Conservation (phyloP, 768 basidiomycete species). For the Leccinum rimulosum region DNA sequence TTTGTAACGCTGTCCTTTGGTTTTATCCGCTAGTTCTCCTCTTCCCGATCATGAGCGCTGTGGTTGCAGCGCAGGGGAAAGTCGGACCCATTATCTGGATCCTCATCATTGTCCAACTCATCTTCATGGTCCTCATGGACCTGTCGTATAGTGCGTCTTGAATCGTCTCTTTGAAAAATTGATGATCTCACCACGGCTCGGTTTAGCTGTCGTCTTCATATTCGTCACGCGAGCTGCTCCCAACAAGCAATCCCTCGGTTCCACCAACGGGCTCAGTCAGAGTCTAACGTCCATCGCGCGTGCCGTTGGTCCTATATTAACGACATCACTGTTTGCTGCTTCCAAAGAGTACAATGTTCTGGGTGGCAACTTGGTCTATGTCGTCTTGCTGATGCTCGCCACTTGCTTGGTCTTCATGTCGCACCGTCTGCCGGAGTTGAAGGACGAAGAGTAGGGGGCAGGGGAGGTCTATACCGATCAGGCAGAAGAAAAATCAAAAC, state of each 20-base stretch:
- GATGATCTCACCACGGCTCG: slow-evolving; percentile 2
- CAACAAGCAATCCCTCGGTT: slow-evolving; percentile 50
- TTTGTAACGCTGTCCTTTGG: slow-evolving; percentile 36
- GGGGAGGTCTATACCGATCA: neutral
- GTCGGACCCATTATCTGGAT: slow-evolving; percentile 37
- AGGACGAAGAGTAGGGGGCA: slow-evolving; percentile 8
- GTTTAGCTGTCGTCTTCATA: slow-evolving; percentile 47
- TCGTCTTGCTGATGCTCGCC: slow-evolving; percentile 36
- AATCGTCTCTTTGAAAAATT: neutral
- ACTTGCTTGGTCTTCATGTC: slow-evolving; percentile 24
- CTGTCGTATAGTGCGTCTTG: slow-evolving; percentile 39
- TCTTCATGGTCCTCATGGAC: slow-evolving; percentile 35
- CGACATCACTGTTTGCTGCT: slow-evolving; percentile 52
- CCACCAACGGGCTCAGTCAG: slow-evolving; percentile 57
- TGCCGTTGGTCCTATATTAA: slow-evolving; percentile 47
- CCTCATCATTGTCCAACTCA: slow-evolving; percentile 30
- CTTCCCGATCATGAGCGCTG: slow-evolving; percentile 46
- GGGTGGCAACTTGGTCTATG: slow-evolving; percentile 51
- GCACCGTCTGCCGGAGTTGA: slow-evolving; percentile 21
- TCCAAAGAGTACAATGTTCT: slow-evolving; percentile 49
- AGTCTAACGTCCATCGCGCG: slow-evolving; percentile 44
- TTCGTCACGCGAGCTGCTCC: slow-evolving; percentile 54
- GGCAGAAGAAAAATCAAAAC: neutral
- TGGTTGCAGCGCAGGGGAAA: slow-evolving; percentile 32
- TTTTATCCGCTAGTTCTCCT: slow-evolving; percentile 39